phyloP scores from a whole-genome alignment of 305 asterid species.

The Fraxinus albicans region DNA sequence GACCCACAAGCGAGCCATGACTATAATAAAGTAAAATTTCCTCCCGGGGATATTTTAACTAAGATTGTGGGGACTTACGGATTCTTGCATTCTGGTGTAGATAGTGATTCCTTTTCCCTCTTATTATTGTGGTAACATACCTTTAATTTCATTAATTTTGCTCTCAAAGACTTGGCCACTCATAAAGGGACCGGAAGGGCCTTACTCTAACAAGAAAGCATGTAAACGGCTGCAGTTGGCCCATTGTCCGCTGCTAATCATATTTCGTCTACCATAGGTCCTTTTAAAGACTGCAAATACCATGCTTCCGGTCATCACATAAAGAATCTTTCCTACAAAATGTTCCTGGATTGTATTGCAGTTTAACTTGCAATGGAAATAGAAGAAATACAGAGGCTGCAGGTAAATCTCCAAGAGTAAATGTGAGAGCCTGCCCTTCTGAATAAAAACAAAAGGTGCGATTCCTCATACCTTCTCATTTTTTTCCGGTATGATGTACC shows the following conservation, averaged over 20 bases:
- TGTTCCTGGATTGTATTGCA: background rate
- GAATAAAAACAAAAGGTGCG: slow-evolving; percentile 1
- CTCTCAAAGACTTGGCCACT: background rate
- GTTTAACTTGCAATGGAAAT: background rate
- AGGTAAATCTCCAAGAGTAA: background rate
- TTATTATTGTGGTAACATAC: background rate
- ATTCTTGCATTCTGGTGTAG: background rate
- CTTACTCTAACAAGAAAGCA: background rate
- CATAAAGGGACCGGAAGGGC: background rate
- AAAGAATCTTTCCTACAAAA: background rate
- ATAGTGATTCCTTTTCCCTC: background rate
- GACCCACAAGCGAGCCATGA: background rate
- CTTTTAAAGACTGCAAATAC: background rate
- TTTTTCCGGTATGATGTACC: background rate
- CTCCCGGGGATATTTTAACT: background rate
- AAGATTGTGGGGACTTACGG: background rate
- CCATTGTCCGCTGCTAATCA: background rate
- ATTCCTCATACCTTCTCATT: slow-evolving; percentile 5
- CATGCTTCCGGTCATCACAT: background rate
- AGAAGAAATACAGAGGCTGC: background rate
- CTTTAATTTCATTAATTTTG: background rate
- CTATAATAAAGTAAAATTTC: background rate
- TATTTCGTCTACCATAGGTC: background rate
- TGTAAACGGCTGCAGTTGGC: background rate
- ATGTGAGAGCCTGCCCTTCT: background rate